Percentiles rank a stretch among this genome's conserved stretches.
Evolutionary conservation across 164 flowering plant genomes (phyloP).

Genomic region (Euptelea pleiosperma): DNA sequence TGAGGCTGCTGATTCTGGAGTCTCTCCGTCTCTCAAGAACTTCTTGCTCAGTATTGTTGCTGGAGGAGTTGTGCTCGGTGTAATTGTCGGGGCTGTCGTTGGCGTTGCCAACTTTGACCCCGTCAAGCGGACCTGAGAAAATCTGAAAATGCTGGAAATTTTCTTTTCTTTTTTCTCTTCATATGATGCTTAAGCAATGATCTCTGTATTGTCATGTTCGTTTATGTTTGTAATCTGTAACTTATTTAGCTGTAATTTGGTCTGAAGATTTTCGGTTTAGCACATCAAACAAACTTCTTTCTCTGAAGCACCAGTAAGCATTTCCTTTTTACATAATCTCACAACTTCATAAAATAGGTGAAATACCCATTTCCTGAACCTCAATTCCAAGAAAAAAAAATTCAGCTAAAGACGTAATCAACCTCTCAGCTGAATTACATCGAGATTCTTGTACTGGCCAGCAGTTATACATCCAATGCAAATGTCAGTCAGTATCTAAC

Average conservation of each 20-base stretch:
- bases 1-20: conserved; percentile 59
- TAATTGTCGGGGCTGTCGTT: conserved; percentile 57
- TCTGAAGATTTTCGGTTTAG: neutral
- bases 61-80: conserved; percentile 66
- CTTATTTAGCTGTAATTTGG: conserved; percentile 5
- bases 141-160: too few relatives aligned
- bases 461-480: too few relatives aligned
- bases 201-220: neutral
- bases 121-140: conserved; percentile 61
- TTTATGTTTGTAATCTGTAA: conserved; percentile 4
- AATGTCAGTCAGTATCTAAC: neutral
- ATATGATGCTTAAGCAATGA: neutral
- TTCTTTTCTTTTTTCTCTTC: too few relatives aligned
- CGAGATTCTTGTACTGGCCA: too few relatives aligned
- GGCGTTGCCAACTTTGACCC: conserved; percentile 87
- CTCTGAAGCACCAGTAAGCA: too few relatives aligned
- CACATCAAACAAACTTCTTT: too few relatives aligned
- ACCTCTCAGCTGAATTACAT: too few relatives aligned
- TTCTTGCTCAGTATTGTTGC: conserved; percentile 80
- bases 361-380: too few relatives aligned
- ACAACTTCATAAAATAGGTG: too few relatives aligned
- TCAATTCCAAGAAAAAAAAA: too few relatives aligned
- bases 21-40: conserved; percentile 75
- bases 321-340: too few relatives aligned
- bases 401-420: too few relatives aligned